Conservation (phyloP, 352 stramenopile genomes). For the Pythium insidiosum region DNA sequence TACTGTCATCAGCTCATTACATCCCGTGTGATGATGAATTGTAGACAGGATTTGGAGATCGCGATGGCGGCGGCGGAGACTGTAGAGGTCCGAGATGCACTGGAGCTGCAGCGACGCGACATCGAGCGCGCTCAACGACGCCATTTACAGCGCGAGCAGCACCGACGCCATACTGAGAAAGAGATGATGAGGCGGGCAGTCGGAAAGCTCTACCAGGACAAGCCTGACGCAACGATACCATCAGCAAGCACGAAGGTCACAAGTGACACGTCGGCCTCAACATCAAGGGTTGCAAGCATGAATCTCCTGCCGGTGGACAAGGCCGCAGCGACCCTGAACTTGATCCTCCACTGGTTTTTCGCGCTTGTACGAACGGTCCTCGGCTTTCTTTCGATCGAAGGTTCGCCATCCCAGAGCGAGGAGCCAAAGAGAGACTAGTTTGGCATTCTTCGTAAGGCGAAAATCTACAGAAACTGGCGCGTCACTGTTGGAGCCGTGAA, state of each 20-base stretch:
- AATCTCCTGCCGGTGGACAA: no score
- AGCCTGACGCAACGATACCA: neutral
- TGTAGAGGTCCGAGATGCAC: no score
- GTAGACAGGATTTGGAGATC: conserved; percentile 26
- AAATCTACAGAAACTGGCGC: conserved; percentile 66
- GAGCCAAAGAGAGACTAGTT: no score
- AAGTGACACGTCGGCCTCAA: neutral
- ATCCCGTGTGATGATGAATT: no score
- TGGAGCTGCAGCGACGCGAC: conserved; percentile 38
- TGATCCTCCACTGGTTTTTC: no score
- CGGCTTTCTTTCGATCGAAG: no score
- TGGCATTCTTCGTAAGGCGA: neutral
- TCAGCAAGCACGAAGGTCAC: neutral
- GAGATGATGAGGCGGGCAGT: conserved; percentile 76
- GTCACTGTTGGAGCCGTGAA: conserved; percentile 79
- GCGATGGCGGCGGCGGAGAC: conserved; percentile 19
- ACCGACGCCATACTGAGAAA: conserved; percentile 36
- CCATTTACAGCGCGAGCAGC: conserved; percentile 25
- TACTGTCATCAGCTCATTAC: no score
- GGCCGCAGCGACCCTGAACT: no score
- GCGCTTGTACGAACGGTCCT: no score
- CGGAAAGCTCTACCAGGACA: conserved; percentile 65
- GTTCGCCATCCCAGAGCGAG: no score
- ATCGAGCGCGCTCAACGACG: conserved; percentile 40
- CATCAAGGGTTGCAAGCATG: no score